Evolutionary conservation across 2,329 filamentous ascomycete genomes (phyloP), one percentile per base, ranked within the genome.

Genomic region (Daldinia sp.): DNA sequence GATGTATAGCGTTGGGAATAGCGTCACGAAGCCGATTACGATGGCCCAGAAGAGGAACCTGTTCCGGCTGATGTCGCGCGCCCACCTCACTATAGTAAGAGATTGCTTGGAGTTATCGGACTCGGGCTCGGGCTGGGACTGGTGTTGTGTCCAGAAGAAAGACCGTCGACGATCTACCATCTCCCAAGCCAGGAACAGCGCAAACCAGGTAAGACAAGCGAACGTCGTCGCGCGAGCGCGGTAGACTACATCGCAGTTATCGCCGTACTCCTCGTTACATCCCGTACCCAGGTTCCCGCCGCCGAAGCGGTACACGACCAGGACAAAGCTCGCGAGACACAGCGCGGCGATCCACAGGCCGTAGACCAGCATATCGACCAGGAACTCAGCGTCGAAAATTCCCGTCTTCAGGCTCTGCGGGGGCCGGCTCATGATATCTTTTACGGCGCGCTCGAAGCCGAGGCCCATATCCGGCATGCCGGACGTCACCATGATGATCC

Each of bases 401-500:
- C 90, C 90, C 0, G 84, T 79, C 48, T 82, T 82, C 15, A 90
- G 79, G 75, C 84, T 84, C 69, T 92, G 90, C 0, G 92, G 92
- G 1, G 90, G 90, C 0, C 91, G 85, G 33, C 81, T 77, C 81
- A 94, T 88, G 69, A 93, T 89, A 75, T 92, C 90, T 0, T 90
- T 86, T 0, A 89, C 88, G 0, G 91, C 90, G 44, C 84, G 81
- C 80, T 94, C 91, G 79, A 93, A 90, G 3, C 92, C 91, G 3
- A 94, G 84, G 68, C 92, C 92, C 88, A 93, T 93, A 71, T 93
- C 92, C 1, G 91, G 91, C 73, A 93, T 84, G 20, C 88, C 89
- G 51, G 89, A 92, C 0, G 91, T 94, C 59, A 92, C 86, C 90
- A 93, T 93, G 77, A 93, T 93, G 71, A 94, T 90, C 92, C 91